Evolutionary conservation across 257 asterid genomes (phyloP), one percentile per base, ranked within the genome.

Genomic region (Solanum appendiculatum): DNA sequence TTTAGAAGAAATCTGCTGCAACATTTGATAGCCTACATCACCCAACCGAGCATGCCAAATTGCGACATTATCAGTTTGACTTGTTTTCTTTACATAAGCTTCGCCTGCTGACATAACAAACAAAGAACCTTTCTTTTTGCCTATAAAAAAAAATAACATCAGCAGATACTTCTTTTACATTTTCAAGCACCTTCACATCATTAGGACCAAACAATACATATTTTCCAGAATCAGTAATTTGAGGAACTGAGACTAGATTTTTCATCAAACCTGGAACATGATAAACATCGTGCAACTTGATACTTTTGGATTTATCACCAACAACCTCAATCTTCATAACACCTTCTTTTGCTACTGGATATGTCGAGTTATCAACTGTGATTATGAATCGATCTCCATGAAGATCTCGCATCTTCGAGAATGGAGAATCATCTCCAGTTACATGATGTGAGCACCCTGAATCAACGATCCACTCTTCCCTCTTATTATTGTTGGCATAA

Each of bases 121-220:
- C 23, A 51, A 51, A 51, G n/a, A 18, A 18, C 6, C 58, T 87
- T 56, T 89, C 87, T 70, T 89, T 15, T 58, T 27, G 2, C 86
- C 63, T n/a, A n/a, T n/a, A 40, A 0, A 5, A 4, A 51, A 18
- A 9, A 39, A 90, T 31, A 77, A 86, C 66, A 77, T 86, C 58
- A 88, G 16, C 25, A 15, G 2, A 21, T 5, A 88, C 3, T 64
- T 6, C 36, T 13, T 36, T 87, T 44, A 90, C n/a, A 69, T 82
- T 75, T 6, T 82, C 74, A 60, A 83, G 60, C 8, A 83, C 34
- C 48, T 87, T 84, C 7, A 88, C 86, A 74, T 86, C 90, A 23
- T 86, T 31, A 1, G 88, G 86, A 46, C 86, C 25, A 37, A 89
- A 84, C n/a, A n/a, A n/a, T n/a, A n/a, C n/a, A n/a, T n/a, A n/a